Conservation (phyloP, 768 basidiomycete species). For the Suillus hirtellus region DNA sequence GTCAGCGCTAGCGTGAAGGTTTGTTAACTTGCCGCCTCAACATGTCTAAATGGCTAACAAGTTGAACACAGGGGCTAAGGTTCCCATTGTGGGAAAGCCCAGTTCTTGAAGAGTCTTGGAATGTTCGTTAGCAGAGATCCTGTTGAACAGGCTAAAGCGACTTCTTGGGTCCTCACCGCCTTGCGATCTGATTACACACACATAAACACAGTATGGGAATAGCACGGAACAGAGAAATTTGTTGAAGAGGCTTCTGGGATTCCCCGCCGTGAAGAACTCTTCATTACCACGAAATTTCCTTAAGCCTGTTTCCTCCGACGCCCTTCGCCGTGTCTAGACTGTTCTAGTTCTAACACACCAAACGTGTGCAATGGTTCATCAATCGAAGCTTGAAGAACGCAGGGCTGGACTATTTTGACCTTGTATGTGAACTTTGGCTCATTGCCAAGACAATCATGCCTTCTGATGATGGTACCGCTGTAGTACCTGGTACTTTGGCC, state of each 20-base stretch:
- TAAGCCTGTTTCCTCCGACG: slow-evolving; percentile 12
- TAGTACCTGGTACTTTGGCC: slow-evolving; percentile 45
- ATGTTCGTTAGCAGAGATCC: slow-evolving; percentile 10
- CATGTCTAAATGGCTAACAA: slow-evolving; percentile 10
- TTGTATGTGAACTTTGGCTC: slow-evolving; percentile 24
- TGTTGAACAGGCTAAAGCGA: slow-evolving; percentile 3
- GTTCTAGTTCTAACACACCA: slow-evolving; percentile 21
- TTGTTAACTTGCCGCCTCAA: background rate
- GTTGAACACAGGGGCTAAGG: slow-evolving; percentile 28
- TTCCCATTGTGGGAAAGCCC: slow-evolving; percentile 31
- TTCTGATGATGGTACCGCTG: slow-evolving; percentile 26
- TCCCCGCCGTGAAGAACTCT: slow-evolving; percentile 43
- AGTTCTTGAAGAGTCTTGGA: slow-evolving; percentile 16
- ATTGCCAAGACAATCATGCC: slow-evolving; percentile 18
- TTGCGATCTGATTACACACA: slow-evolving; percentile 46
- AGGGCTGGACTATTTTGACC: slow-evolving; percentile 48
- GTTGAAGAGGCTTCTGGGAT: slow-evolving; percentile 48
- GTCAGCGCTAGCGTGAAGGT: background rate
- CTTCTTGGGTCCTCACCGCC: background rate
- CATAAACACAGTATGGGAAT: slow-evolving; percentile 36
- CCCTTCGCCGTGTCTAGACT: too few relatives aligned
- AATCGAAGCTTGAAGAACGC: slow-evolving; percentile 42
- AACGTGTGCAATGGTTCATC: slow-evolving; percentile 41
- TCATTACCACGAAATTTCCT: slow-evolving; percentile 52
- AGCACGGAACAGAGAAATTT: slow-evolving; percentile 40